phyloP scores from a whole-genome alignment of 139 green algal species.

The Chlorella sorokiniana region DNA sequence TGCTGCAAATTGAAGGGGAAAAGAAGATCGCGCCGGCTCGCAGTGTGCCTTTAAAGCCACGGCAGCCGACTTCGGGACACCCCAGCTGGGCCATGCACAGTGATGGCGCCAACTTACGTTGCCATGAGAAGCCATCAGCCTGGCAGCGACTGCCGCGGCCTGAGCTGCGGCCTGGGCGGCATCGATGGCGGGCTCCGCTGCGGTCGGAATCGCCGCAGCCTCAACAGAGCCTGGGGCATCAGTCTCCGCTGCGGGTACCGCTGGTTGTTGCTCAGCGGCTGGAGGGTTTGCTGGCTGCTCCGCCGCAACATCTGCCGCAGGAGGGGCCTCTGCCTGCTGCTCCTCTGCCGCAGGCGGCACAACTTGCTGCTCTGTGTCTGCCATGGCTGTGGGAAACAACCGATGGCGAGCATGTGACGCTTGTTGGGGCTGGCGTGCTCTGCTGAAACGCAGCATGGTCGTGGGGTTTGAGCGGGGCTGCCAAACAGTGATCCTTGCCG shows the following conservation, averaged over 20 bases:
- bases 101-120: too few relatives aligned
- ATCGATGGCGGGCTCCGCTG: not conserved
- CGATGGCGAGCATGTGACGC: too few relatives aligned
- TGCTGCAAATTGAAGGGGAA: not conserved
- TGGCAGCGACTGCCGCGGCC: slow-evolving; percentile 32
- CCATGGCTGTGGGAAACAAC: slow-evolving; percentile 12
- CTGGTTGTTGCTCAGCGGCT: not conserved
- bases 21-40: too few relatives aligned
- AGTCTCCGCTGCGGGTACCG: not conserved
- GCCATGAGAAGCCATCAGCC: slow-evolving; percentile 29
- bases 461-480: too few relatives aligned
- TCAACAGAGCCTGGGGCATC: not conserved
- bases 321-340: not conserved
- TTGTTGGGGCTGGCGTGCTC: too few relatives aligned
- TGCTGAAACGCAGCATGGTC: too few relatives aligned
- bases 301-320: not conserved
- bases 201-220: not conserved
- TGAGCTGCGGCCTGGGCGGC: slow-evolving; percentile 18
- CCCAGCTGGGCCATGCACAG: too few relatives aligned
- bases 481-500: too few relatives aligned
- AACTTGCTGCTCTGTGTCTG: slow-evolving; percentile 4
- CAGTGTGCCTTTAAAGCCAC: too few relatives aligned
- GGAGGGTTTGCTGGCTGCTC: not conserved
- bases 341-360: not conserved
- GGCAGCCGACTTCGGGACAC: too few relatives aligned